These are phyloP conservation scores for Neonectria neomacrospora DNA, from an alignment of 2,329 filamentous ascomycete genomes.

Conservation along the genomic window DNA sequence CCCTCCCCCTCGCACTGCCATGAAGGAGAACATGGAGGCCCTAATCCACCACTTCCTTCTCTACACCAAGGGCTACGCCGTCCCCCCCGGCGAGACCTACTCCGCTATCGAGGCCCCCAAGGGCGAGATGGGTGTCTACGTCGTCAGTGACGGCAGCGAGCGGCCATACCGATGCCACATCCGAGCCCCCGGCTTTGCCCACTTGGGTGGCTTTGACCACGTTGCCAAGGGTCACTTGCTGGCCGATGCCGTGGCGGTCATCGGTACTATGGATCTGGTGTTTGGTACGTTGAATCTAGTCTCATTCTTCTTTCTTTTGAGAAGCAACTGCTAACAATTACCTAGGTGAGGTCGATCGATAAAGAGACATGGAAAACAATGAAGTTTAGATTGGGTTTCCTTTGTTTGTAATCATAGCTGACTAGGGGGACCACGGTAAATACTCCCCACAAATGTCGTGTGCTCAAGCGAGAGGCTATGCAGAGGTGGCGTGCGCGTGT, in stretches of 20 bases:
- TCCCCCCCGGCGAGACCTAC: conserved; percentile 98
- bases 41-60: conserved; percentile 99
- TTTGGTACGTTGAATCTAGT: conserved; percentile 70
- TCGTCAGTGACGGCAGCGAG: conserved; percentile 96
- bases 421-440: conserved; percentile 51
- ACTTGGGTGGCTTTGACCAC: conserved; percentile 94
- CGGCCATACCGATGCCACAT: conserved; percentile 98
- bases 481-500: conserved; percentile 37
- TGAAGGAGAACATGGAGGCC: conserved; percentile 99
- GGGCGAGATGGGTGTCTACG: conserved; percentile 98
- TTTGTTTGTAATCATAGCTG: conserved; percentile 57
- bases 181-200: conserved; percentile 94
- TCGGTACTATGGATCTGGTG: conserved; percentile 89
- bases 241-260: conserved; percentile 96
- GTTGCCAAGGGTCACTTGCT: conserved; percentile 91
- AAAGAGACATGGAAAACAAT: conserved; percentile 48
- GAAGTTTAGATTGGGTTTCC: conserved; percentile 48
- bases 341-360: conserved; percentile 71
- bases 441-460: conserved; percentile 50
- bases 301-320: background rate
- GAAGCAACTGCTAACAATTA: conserved; percentile 51
- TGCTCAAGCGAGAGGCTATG: conserved; percentile 44
- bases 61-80: conserved; percentile 97
- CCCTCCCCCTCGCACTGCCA: conserved; percentile 92
- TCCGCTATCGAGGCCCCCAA: conserved; percentile 99